These are phyloP conservation scores for Colletotrichum sp. DNA, from an alignment of 2,329 filamentous ascomycete genomes.

Conservation along the genomic window DNA sequence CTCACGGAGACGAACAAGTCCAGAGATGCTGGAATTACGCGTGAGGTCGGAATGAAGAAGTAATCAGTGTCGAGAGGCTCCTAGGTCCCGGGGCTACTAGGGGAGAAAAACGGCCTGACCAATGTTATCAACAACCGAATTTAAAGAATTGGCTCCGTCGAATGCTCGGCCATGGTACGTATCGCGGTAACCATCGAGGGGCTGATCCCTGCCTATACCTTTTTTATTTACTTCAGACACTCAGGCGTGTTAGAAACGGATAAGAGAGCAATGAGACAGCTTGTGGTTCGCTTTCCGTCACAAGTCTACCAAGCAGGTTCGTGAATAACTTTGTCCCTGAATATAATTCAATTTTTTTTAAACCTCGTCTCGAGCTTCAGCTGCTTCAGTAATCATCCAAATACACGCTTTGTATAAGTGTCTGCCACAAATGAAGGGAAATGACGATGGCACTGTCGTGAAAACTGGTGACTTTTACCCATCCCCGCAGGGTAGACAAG, in stretches of 20 bases:
- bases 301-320: too few species aligned
- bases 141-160: neutral
- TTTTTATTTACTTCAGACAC: neutral
- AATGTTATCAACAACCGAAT: too few species aligned
- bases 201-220: neutral
- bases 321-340: neutral
- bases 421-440: neutral
- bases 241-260: rapidly evolving
- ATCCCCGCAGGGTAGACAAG: neutral
- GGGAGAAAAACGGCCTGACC: too few species aligned
- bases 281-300: too few species aligned
- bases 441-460: neutral
- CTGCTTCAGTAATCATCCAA: neutral
- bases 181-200: neutral
- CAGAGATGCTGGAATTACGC: neutral
- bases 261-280: neutral
- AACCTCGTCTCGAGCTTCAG: neutral
- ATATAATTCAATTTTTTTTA: rapidly evolving
- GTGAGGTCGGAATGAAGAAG: neutral
- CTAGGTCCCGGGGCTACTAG: neutral
- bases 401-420: neutral
- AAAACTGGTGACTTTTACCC: too few species aligned
- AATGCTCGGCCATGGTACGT: neutral
- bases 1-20: neutral
- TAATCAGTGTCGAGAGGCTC: neutral